Percentiles rank a stretch among this genome's conserved stretches.
Conservation (phyloP, 2,329 filamentous ascomycete species). For the Verticillium dahliae region DNA sequence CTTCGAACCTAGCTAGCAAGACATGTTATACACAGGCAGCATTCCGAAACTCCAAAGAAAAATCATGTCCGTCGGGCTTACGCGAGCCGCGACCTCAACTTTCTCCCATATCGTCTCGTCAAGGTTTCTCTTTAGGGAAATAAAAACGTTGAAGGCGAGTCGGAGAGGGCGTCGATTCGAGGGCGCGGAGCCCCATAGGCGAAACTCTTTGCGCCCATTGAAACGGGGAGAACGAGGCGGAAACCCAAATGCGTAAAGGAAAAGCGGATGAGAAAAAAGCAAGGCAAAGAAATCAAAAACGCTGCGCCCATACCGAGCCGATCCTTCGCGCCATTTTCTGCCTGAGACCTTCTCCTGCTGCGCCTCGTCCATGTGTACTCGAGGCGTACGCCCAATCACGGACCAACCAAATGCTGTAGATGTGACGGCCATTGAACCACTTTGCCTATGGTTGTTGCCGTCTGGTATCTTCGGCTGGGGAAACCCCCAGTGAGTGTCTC, state of each 20-base stretch:
- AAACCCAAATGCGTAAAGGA: neutral
- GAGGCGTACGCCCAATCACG: neutral
- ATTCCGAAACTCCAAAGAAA: neutral
- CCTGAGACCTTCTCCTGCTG: neutral
- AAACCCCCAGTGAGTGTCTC: neutral
- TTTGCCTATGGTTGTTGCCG: neutral
- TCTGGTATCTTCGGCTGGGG: neutral
- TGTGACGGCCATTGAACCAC: neutral
- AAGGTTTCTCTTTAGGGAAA: neutral
- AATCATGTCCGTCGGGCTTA: neutral
- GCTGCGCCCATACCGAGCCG: neutral
- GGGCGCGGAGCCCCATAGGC: neutral
- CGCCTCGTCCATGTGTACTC: neutral
- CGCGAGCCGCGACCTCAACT: neutral
- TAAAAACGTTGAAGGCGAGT: neutral
- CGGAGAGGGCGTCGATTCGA: neutral
- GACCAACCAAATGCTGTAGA: neutral
- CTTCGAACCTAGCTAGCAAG: neutral
- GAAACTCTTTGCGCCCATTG: neutral
- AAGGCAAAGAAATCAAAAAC: neutral
- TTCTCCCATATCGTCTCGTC: neutral
- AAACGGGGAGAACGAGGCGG: neutral
- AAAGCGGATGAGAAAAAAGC: conserved; percentile 5
- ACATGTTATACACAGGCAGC: neutral
- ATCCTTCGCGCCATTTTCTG: neutral